phyloP scores from a whole-genome alignment of 1,284 basidiomycete species.

The Thecaphora frezii region DNA sequence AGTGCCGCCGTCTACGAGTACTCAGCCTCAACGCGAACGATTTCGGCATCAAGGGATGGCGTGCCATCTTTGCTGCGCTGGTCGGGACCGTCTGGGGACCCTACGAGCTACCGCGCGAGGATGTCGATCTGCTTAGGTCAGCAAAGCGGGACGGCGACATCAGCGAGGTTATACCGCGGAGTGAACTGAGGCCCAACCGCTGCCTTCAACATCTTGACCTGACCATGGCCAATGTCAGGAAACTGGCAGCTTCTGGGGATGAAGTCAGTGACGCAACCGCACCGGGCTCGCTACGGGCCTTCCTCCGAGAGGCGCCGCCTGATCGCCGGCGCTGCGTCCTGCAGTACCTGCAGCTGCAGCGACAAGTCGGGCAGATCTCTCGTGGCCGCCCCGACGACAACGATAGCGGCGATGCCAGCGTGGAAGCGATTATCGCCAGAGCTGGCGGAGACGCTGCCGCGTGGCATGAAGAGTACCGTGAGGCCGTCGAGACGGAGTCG shows the following conservation, averaged over 20 bases:
- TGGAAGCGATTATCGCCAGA: neutral
- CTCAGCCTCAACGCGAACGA: neutral
- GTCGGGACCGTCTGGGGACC: neutral
- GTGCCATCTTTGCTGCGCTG: neutral
- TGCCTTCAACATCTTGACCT: too few species aligned
- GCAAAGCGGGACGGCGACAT: neutral
- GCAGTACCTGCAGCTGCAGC: neutral
- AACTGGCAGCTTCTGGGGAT: too few species aligned
- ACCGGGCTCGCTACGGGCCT: too few species aligned
- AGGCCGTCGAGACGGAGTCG: too few species aligned
- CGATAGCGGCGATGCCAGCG: neutral
- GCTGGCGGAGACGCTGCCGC: neutral
- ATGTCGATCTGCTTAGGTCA: neutral
- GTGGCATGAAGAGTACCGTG: neutral
- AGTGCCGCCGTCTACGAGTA: neutral
- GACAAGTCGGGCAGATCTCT: neutral
- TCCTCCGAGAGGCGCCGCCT: too few species aligned
- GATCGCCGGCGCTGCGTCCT: neutral
- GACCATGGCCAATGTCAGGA: too few species aligned
- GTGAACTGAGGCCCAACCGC: too few species aligned
- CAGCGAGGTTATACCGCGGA: neutral
- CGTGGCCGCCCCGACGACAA: too few species aligned
- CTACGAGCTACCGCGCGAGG: neutral
- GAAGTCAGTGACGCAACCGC: too few species aligned
- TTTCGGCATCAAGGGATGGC: neutral